Evolutionary conservation across 768 basidiomycete genomes (phyloP).

Genomic region (Saitozyma podzolica): DNA sequence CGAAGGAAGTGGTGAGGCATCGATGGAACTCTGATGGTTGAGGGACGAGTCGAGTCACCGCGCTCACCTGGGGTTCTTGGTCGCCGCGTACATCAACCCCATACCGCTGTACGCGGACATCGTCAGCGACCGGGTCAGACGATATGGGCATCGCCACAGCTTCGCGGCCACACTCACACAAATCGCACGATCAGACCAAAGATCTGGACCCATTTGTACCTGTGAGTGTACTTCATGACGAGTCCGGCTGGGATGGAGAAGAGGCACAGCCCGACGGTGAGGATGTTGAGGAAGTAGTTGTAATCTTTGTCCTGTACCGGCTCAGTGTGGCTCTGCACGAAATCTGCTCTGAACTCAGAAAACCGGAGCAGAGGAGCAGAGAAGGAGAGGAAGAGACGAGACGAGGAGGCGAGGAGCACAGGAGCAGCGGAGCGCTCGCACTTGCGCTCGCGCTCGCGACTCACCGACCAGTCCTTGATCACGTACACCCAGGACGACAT

Average conservation of each 20-base stretch:
- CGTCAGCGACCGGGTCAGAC: not conserved
- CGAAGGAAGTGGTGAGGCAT: too few species aligned
- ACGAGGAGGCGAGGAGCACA: conserved; percentile 12
- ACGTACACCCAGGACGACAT: conserved; percentile 46
- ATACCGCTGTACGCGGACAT: conserved; percentile 27
- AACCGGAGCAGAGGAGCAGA: too few species aligned
- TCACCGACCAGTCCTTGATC: conserved; percentile 53
- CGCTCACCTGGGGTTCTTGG: conserved; percentile 12
- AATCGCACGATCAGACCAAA: conserved; percentile 13
- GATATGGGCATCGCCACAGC: not conserved
- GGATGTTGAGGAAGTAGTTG: conserved; percentile 21
- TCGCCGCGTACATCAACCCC: conserved; percentile 31
- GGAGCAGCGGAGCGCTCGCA: not conserved
- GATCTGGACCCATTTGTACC: conserved; percentile 49
- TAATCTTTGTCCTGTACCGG: conserved; percentile 22
- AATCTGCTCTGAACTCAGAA: not conserved
- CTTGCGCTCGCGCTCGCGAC: conserved; percentile 6
- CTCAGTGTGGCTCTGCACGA: not conserved
- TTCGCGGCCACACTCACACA: conserved; percentile 7
- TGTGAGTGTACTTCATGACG: conserved; percentile 40
- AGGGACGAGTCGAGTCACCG: too few species aligned
- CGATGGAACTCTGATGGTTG: too few species aligned
- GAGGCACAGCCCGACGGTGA: conserved; percentile 40
- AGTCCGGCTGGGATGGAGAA: conserved; percentile 50
- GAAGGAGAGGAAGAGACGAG: conserved; percentile 16